Evolutionary conservation across 371 early-diverging fungal species (phyloP), one percentile per base, ranked within the genome.

Genomic region (Apophysomyces variabilis): DNA sequence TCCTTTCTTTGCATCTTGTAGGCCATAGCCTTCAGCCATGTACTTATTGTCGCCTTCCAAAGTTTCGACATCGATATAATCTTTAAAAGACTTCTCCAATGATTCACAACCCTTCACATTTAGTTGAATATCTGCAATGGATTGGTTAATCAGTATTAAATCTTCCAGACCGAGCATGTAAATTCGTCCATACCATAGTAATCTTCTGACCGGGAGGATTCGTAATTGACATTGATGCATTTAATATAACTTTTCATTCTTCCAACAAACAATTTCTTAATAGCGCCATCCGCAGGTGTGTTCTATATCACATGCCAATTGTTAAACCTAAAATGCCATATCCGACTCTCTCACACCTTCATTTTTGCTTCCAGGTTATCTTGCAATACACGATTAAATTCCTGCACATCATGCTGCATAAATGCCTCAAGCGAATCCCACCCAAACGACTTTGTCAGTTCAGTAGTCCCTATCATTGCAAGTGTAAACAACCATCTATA

Each of bases 41-140:
- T 99, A 99, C 73, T 93, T 93, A 87, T 99, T 99, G 32, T 98
- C 98, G n/a, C 96, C 99, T 61, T 97, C 95, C 38, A 99, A 82
- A 12, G 89, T 93, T 75, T 99, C 99, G 13, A 90, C 93, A 41
- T 86, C 85, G 65, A 94, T 84, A 77, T 98, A 98, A 65, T 94
- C 87, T 36, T 84, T 85, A 80, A 99, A 96, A 0, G 99, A 97
- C 37, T 97, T 97, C n/a, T 83, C 72, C 21, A 99, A 75, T 62
- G 87, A 92, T 54, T 89, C 90, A 77, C 89, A 92, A 4, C 96
- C 97, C 74, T 97, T 98, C 45, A 99, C 97, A 71, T 96, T 95
- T 39, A 98, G 79, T 65, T 95, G 96, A 57, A 99, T 92, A 79
- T 98, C 97, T 92, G 70, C 21, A 9, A n/a, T 5, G n/a, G 46